Percentiles rank a stretch among this genome's conserved stretches.
Conservation (phyloP, 257 asterid genomes). For the Fraxinus quadrangulata region DNA sequence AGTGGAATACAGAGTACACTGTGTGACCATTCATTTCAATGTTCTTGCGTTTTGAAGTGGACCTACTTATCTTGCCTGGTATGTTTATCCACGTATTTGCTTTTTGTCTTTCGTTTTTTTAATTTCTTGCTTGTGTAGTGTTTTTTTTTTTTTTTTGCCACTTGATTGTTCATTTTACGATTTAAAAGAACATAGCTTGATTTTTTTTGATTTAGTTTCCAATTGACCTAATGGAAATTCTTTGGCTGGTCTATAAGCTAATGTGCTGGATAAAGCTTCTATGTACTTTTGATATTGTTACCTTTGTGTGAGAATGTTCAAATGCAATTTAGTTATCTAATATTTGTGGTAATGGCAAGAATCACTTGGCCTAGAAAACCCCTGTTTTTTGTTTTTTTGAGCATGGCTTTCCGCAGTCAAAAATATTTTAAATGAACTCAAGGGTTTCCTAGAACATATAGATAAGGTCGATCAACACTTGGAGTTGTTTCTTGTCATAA, state of each 20-base stretch:
- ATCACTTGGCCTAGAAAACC: not conserved
- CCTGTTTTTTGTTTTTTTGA: not conserved
- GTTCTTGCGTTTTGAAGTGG: constrained; percentile 92
- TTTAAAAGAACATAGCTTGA: constrained; percentile 13
- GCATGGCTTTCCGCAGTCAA: not conserved
- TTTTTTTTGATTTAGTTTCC: constrained; percentile 8
- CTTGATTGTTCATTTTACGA: not conserved
- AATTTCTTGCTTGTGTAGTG: constrained; percentile 5
- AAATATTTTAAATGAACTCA: not conserved
- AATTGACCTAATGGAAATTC: constrained; percentile 7
- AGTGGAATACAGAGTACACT: constrained; percentile 91
- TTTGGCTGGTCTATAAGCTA: not conserved
- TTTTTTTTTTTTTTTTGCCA: not conserved
- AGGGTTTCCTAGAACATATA: not conserved
- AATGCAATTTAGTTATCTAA: not conserved
- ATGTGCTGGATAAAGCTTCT: not conserved
- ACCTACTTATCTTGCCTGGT: constrained; percentile 95
- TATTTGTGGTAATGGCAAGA: not conserved
- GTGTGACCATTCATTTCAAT: constrained; percentile 93
- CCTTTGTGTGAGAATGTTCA: not conserved
- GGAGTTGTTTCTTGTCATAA: not conserved
- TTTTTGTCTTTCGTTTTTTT: not conserved
- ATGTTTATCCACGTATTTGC: constrained; percentile 34
- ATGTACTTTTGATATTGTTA: not conserved
- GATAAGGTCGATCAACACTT: not conserved